A percentile compares a stretch with the other conserved stretches of the same genome.
Conservation (phyloP, 177 flowering plant genomes). For the Vitis hybrid region DNA sequence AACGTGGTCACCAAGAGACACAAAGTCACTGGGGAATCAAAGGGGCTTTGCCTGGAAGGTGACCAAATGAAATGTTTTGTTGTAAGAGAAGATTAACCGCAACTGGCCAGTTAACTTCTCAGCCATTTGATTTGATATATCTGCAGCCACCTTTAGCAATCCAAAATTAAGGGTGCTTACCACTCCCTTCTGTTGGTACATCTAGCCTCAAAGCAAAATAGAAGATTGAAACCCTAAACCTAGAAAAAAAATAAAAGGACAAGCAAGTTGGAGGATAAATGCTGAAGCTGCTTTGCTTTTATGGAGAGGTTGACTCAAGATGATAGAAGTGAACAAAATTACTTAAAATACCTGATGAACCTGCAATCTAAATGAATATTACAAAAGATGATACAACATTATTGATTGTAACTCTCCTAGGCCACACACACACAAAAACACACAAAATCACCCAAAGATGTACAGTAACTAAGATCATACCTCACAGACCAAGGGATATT, state of each 20-base stretch:
- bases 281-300: too few relatives aligned
- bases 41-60: constrained; percentile 32
- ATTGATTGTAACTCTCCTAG: too few relatives aligned
- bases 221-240: not conserved
- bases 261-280: too few relatives aligned
- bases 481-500: too few relatives aligned
- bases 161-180: constrained; percentile 27
- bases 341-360: too few relatives aligned
- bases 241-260: not conserved
- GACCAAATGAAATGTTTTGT: constrained; percentile 5
- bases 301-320: too few relatives aligned
- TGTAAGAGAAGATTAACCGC: constrained; percentile 36
- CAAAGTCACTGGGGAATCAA: constrained; percentile 24
- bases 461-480: too few relatives aligned
- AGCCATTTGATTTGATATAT: constrained; percentile 26
- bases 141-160: constrained; percentile 51
- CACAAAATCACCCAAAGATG: too few relatives aligned
- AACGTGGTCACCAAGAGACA: constrained; percentile 33
- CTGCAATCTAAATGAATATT: too few relatives aligned
- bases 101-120: constrained; percentile 62
- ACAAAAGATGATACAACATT: too few relatives aligned
- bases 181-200: constrained; percentile 49
- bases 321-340: too few relatives aligned
- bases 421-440: too few relatives aligned
- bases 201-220: constrained; percentile 23